A percentile compares a stretch with the other conserved stretches of the same genome.
Evolutionary conservation across 257 asterid genomes (phyloP).

Genomic region (Scutellaria baicalensis): DNA sequence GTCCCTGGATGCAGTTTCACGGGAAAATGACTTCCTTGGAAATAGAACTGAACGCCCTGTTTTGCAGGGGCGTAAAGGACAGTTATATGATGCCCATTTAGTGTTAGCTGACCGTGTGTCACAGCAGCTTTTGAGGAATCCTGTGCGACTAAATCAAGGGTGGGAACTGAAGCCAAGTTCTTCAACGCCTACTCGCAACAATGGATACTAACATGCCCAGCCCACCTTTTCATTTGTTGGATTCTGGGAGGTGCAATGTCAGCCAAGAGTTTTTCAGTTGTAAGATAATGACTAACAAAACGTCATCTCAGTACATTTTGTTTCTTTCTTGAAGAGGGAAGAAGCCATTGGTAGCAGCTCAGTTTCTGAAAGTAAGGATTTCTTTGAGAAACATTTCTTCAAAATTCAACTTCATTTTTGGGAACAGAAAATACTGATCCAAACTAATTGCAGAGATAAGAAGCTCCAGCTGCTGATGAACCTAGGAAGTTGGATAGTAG

Average conservation of each 20-base stretch:
- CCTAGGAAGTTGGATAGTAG: conserved; percentile 5
- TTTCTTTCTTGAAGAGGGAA: conserved; percentile 10
- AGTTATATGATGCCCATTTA: conserved; percentile 28
- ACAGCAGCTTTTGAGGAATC: conserved; percentile 37
- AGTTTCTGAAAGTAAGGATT: conserved; percentile 18
- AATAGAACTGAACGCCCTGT: conserved; percentile 16
- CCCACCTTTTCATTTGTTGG: not conserved
- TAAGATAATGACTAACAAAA: conserved; percentile 2
- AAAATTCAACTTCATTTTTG: not conserved
- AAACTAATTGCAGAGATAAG: conserved; percentile 12
- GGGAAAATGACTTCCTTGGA: conserved; percentile 23
- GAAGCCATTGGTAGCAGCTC: conserved; percentile 1
- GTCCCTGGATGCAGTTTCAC: conserved; percentile 29
- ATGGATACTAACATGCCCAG: conserved; percentile 13
- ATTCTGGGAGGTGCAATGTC: not conserved
- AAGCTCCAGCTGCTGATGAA: not conserved
- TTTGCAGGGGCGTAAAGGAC: conserved; percentile 17
- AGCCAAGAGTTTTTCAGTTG: not conserved
- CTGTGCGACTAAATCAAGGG: conserved; percentile 35
- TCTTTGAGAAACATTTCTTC: not conserved
- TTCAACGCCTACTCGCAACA: conserved; percentile 21
- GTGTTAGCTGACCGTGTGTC: conserved; percentile 41
- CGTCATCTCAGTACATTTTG: not conserved
- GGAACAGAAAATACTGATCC: not conserved
- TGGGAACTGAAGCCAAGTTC: conserved; percentile 30